Base-by-base conservation (phyloP, 495 filamentous ascomycete genomes). In the Lasiosphaeriaceae sp. region DNA sequence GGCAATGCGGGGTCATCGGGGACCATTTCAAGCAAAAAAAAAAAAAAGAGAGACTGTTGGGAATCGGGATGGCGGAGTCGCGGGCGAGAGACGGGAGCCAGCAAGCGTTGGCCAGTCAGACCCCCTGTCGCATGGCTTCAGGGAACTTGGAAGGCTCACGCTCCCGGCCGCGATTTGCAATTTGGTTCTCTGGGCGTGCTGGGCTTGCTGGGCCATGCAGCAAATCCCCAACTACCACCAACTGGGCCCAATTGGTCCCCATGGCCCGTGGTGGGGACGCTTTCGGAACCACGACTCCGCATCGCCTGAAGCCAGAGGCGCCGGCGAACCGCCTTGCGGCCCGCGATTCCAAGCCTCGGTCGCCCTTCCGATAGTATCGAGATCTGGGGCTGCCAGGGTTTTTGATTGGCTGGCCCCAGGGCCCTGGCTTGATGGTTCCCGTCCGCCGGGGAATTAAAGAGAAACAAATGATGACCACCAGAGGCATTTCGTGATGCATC, bases 261-360 rank as follows among this genome's bases (percentile, higher is more conserved):
- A n/a, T 17, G 16, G 52, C 16, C 23, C 16, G 16, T 20, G 11
- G 62, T 59, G 59, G 59, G 60, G 50, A 26, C 11, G 20, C 45
- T 45, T 47, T 61, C 68, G 68, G 68, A 69, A 71, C 52, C 47
- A 57, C 62, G 50, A 61, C 66, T 71, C 68, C 68, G 68, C 66
- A 64, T 69, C 66, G 65, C 68, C 66, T 66, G 66, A 60, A 64
- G 52, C 22, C 59, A 66, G 59, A 65, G 66, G 68, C 59, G 55
- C 68, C 62, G 56, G 53, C 55, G 64, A 56, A 60, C 66, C 67
- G 67, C 67, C 60, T 70, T 55, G 19, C 68, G 68, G 68, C 50
- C 68, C 68, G 68, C 68, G 37, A 56, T 71, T 71, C 68, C 68
- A 59, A 62, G n/a, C 39, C 12, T 43, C 39, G 39, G 39, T 43